Conservation (phyloP, 2,329 filamentous ascomycete genomes). For the Fusarium sp. region DNA sequence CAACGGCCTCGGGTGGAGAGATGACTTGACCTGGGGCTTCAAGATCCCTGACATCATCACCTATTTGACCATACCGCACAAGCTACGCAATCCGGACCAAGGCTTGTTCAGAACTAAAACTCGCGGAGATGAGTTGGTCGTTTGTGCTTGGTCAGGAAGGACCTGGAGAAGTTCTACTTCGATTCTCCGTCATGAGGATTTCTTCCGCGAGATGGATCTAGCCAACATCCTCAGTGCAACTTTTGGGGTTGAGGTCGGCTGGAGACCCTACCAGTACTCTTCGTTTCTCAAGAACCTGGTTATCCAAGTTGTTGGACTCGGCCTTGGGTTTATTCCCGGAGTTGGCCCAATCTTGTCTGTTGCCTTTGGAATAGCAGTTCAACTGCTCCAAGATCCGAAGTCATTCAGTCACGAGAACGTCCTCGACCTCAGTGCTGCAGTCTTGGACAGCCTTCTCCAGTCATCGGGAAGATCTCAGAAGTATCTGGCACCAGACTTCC, state of each 20-base stretch:
- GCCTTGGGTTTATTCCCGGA: constrained; percentile 5
- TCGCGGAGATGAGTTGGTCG: neutral
- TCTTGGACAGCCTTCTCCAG: neutral
- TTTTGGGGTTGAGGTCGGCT: constrained; percentile 14
- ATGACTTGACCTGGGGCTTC: constrained; percentile 7
- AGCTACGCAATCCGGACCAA: constrained; percentile 8
- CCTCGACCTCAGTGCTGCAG: neutral
- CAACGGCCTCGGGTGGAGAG: neutral
- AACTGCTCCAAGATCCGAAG: constrained; percentile 1
- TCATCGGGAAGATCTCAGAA: neutral
- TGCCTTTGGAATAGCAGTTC: constrained; percentile 15
- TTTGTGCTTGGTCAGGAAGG: neutral
- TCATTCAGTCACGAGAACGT: constrained; percentile 6
- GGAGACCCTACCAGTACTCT: constrained; percentile 14
- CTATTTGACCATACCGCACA: constrained; percentile 14
- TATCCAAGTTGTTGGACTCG: neutral
- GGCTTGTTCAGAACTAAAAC: neutral
- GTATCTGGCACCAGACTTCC: constrained; percentile 2
- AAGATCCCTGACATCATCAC: constrained; percentile 5
- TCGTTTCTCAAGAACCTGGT: neutral
- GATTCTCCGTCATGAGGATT: neutral
- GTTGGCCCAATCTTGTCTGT: constrained; percentile 1
- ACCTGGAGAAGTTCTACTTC: neutral
- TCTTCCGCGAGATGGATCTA: constrained; percentile 25
- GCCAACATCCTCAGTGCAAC: constrained; percentile 15